These are phyloP conservation scores for Aspergillus novoparasiticus DNA, from an alignment of 2,329 filamentous ascomycete genomes.

Conservation along the genomic window DNA sequence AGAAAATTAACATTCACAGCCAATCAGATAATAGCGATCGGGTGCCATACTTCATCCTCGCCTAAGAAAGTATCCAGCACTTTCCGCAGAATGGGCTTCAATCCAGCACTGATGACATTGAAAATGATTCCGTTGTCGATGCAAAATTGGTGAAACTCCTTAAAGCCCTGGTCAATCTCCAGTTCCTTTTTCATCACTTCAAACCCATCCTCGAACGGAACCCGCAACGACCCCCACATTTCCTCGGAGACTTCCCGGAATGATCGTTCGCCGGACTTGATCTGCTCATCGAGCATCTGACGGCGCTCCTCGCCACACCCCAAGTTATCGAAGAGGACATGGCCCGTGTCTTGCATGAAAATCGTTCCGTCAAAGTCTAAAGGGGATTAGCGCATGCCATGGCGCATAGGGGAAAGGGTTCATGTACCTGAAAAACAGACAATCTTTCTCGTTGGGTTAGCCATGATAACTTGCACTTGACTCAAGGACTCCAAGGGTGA, in stretches of 20 bases:
- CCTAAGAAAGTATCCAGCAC: constrained; percentile 68
- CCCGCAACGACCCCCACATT: constrained; percentile 68
- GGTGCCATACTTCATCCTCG: constrained; percentile 50
- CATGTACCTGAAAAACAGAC: constrained; percentile 49
- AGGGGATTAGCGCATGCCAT: constrained; percentile 10
- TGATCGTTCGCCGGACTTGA: constrained; percentile 65
- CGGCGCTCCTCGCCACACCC: constrained; percentile 63
- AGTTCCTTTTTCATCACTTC: constrained; percentile 63
- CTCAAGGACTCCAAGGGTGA: not conserved
- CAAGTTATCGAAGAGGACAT: constrained; percentile 67
- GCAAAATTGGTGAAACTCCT: constrained; percentile 66
- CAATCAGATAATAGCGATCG: not conserved
- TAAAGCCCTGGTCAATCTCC: constrained; percentile 66
- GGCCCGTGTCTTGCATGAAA: constrained; percentile 71
- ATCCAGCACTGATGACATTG: constrained; percentile 69
- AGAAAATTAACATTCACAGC: not conserved
- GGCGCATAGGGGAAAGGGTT: not conserved
- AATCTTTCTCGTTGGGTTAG: constrained; percentile 43
- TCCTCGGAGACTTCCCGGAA: constrained; percentile 73
- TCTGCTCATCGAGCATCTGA: constrained; percentile 62
- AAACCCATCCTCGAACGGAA: constrained; percentile 70
- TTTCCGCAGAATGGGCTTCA: constrained; percentile 64
- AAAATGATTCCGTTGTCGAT: constrained; percentile 65
- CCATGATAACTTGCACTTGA: constrained; percentile 9
- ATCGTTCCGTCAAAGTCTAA: constrained; percentile 72